Percentiles rank a stretch among this genome's conserved stretches.
phyloP scores from a whole-genome alignment of 306 rosid genomes.

The Prunus mira region DNA sequence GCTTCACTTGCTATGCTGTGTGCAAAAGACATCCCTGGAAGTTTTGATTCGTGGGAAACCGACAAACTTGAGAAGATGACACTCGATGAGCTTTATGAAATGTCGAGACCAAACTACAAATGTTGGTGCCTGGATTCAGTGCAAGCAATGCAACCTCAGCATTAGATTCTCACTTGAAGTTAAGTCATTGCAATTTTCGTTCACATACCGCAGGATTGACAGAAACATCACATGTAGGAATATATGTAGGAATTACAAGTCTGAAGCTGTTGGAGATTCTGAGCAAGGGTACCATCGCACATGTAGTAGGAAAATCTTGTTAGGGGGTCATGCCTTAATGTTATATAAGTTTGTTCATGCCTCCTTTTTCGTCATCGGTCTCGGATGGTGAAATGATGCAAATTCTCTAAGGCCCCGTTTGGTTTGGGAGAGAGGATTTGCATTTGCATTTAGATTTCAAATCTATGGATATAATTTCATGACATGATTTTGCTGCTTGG shows the following conservation, averaged over 20 bases:
- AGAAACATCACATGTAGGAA: not conserved
- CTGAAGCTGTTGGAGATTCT: not conserved
- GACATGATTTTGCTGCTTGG: no score
- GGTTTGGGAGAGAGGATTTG: no score
- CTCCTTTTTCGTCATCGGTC: not conserved
- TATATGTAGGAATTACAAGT: not conserved
- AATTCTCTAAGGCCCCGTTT: no score
- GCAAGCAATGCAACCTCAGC: conserved; percentile 14
- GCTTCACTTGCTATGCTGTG: conserved; percentile 12
- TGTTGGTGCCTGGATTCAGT: conserved; percentile 84
- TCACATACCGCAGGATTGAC: not conserved
- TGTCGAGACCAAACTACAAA: conserved; percentile 53
- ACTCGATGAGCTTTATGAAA: conserved; percentile 56
- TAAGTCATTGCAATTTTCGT: not conserved
- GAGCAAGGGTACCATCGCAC: not conserved
- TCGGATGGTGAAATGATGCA: not conserved
- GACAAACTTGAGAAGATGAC: conserved; percentile 53
- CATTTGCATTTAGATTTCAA: no score
- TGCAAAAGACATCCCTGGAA: not conserved
- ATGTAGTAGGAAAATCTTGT: not conserved
- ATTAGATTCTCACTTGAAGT: not conserved
- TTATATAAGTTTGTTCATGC: not conserved
- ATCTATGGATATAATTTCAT: no score
- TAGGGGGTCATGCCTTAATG: not conserved
- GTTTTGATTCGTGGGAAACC: conserved; percentile 34